These are phyloP conservation scores for Mortierella antarctica DNA, from an alignment of 192 early-diverging fungal species.

Conservation along the genomic window DNA sequence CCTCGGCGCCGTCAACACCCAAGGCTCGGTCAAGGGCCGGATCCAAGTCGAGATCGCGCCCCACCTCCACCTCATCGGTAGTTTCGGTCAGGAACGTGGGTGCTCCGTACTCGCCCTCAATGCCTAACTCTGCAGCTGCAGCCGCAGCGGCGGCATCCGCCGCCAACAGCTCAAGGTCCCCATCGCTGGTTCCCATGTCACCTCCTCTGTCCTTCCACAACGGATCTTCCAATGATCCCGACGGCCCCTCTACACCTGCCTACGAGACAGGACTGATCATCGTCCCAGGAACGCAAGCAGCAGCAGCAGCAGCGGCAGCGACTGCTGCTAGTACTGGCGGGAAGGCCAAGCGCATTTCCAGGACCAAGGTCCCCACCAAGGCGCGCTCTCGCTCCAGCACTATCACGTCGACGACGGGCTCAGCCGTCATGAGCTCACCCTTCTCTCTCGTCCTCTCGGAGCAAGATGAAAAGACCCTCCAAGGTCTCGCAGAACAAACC, in stretches of 20 bases:
- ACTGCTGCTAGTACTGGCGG: conserved; percentile 21
- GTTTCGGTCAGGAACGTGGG: conserved; percentile 37
- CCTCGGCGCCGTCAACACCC: conserved; percentile 27
- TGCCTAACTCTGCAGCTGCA: not conserved
- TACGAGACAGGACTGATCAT: conserved; percentile 46
- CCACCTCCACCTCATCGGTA: conserved; percentile 34
- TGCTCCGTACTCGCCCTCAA: conserved; percentile 46
- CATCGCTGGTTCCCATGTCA: conserved; percentile 38
- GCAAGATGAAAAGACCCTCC: conserved; percentile 40
- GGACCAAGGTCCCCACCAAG: conserved; percentile 39
- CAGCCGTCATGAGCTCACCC: conserved; percentile 11
- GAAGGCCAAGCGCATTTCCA: conserved; percentile 38
- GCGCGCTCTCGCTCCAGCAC: conserved; percentile 49
- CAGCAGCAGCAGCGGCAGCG: conserved; percentile 14
- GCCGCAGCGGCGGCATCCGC: not conserved
- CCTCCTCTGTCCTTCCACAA: conserved; percentile 35
- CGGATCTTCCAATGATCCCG: conserved; percentile 7
- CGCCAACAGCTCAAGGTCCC: conserved; percentile 33
- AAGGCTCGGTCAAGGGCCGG: conserved; percentile 47
- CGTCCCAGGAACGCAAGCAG: conserved; percentile 17
- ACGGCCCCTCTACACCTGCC: conserved; percentile 23
- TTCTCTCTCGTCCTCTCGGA: conserved; percentile 44
- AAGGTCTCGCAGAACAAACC: conserved; percentile 26
- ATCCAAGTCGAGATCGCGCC: conserved; percentile 47
- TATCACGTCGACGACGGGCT: conserved; percentile 11